Conservation (phyloP, 169 alveolate species). For the Plasmodium vivax region DNA sequence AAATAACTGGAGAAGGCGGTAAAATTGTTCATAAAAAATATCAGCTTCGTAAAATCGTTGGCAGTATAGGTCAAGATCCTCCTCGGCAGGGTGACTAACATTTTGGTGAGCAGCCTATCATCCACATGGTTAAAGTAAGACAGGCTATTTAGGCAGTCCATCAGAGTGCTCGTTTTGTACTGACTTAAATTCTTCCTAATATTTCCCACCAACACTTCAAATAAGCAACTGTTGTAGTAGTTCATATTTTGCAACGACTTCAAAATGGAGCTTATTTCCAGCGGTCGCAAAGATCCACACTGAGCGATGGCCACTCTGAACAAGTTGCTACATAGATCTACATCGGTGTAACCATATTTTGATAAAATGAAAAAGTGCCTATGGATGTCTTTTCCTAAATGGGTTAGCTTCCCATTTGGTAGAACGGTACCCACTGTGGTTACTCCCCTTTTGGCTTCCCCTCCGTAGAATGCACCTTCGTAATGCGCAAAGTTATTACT, state of each 20-base stretch:
- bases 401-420: neutral
- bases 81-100: conserved; percentile 47
- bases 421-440: neutral
- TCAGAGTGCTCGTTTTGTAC: conserved; percentile 27
- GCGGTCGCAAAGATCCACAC: conserved; percentile 23
- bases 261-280: conserved; percentile 47
- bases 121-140: conserved; percentile 47
- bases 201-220: conserved; percentile 6
- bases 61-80: conserved; percentile 39
- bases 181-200: conserved; percentile 54
- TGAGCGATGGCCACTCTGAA: conserved; percentile 6
- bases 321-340: conserved; percentile 18
- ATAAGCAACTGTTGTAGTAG: conserved; percentile 36
- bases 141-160: conserved; percentile 47
- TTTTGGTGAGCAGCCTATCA: conserved; percentile 23
- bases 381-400: conserved; percentile 15
- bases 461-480: neutral
- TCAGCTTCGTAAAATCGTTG: conserved; percentile 31
- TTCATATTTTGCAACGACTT: conserved; percentile 46
- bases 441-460: neutral
- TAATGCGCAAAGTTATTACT: neutral
- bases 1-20: conserved; percentile 30
- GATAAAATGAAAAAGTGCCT: conserved; percentile 36
- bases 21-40: conserved; percentile 54
- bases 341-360: conserved; percentile 43